Conservation (phyloP, 164 flowering plant genomes). For the Dillenia turbinata region DNA sequence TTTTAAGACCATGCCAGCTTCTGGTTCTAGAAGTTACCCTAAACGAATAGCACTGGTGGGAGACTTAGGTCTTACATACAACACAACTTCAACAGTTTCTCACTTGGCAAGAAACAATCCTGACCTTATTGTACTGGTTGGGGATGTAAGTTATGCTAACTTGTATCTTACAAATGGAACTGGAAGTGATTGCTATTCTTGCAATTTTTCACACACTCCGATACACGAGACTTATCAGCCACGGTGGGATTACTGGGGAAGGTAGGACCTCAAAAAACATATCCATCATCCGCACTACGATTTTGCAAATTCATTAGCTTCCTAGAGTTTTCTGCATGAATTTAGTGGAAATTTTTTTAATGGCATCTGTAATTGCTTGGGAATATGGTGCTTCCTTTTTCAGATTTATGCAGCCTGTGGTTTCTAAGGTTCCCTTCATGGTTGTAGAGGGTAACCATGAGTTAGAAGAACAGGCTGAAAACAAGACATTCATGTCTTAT, state of each 20-base stretch:
- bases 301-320: not conserved
- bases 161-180: slow-evolving; percentile 91
- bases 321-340: not conserved
- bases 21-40: slow-evolving; percentile 67
- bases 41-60: slow-evolving; percentile 73
- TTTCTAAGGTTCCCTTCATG: slow-evolving; percentile 88
- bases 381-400: no score
- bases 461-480: slow-evolving; percentile 65
- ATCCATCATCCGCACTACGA: no score
- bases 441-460: slow-evolving; percentile 96
- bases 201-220: slow-evolving; percentile 68
- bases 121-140: slow-evolving; percentile 73
- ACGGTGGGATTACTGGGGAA: slow-evolving; percentile 99
- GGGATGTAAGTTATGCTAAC: no score
- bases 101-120: slow-evolving; percentile 72
- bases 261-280: slow-evolving; percentile 32
- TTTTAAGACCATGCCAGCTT: slow-evolving; percentile 77
- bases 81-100: slow-evolving; percentile 66
- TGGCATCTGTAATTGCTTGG: not conserved
- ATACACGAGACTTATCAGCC: slow-evolving; percentile 95
- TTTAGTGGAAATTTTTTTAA: not conserved
- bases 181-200: slow-evolving; percentile 79
- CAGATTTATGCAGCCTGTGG: slow-evolving; percentile 84
- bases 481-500: slow-evolving; percentile 64
- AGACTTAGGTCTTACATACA: slow-evolving; percentile 91